Conservation (phyloP, 306 rosid species). For the Senna siamea region DNA sequence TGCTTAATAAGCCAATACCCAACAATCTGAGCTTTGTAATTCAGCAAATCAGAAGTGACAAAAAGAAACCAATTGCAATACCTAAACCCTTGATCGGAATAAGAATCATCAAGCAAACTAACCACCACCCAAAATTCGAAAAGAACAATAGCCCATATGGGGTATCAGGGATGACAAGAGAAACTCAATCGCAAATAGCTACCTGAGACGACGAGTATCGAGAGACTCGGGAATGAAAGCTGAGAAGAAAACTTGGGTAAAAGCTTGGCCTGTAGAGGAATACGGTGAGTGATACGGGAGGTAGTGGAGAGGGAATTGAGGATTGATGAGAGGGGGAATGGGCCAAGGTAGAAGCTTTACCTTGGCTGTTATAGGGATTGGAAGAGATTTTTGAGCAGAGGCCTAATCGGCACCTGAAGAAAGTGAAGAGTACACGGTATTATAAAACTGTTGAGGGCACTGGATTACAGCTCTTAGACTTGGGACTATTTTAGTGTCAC, state of each 20-base stretch:
- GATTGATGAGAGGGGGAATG: constrained; percentile 24
- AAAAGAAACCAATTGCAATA: neutral
- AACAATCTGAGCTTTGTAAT: neutral
- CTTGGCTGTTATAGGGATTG: constrained; percentile 41
- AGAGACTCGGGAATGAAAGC: neutral
- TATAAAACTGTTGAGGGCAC: neutral
- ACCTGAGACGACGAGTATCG: constrained; percentile 4
- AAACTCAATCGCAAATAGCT: neutral
- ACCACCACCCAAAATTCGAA: neutral
- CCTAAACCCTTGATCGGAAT: constrained; percentile 26
- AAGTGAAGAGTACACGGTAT: neutral
- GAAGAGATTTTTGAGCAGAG: constrained; percentile 14
- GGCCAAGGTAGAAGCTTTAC: constrained; percentile 9
- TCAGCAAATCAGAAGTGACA: constrained; percentile 5
- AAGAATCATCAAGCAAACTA: neutral
- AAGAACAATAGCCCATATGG: neutral
- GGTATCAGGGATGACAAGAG: neutral
- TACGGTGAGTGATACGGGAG: neutral
- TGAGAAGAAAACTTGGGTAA: neutral
- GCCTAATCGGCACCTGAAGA: neutral
- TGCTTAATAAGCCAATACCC: constrained; percentile 2
- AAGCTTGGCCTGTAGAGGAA: neutral
- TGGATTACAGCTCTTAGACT: constrained; percentile 25
- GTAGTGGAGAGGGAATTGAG: constrained; percentile 25
- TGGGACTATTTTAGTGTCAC: too few species aligned